These are phyloP conservation scores for Cornus florida DNA, from an alignment of 148 eudicot species.

Conservation along the genomic window DNA sequence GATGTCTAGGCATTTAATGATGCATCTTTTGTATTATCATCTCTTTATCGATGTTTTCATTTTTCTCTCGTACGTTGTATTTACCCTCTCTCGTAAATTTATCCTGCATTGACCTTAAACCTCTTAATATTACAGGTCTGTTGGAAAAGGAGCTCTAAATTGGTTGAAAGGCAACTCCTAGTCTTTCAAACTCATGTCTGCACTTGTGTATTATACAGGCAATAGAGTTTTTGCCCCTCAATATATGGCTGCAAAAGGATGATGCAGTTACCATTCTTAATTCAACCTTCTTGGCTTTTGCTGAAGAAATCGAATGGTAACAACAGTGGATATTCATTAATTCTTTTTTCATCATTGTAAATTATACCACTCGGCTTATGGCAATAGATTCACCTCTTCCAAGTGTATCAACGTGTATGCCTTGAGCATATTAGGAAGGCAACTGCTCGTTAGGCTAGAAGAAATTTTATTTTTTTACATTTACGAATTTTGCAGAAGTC, in stretches of 20 bases:
- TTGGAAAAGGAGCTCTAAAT: constrained; percentile 75
- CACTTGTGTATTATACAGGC: not conserved
- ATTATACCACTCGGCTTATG: not conserved
- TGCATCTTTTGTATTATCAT: constrained; percentile 30
- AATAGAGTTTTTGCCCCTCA: constrained; percentile 12
- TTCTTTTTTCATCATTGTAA: not conserved
- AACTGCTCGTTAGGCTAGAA: not conserved
- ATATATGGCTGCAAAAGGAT: not conserved
- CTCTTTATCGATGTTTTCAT: not conserved
- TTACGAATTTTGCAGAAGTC: constrained; percentile 1
- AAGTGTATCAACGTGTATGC: constrained; percentile 9
- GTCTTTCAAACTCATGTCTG: constrained; percentile 2
- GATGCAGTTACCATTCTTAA: not conserved
- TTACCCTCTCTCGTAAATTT: not conserved
- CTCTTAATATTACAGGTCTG: constrained; percentile 55
- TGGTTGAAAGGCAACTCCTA: constrained; percentile 84
- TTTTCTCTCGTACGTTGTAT: not conserved
- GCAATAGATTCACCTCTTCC: not conserved
- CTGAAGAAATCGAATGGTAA: not conserved
- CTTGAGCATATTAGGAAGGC: not conserved
- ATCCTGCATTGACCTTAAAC: not conserved
- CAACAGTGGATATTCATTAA: constrained; percentile 9
- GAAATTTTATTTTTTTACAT: not conserved
- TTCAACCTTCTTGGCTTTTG: not conserved
- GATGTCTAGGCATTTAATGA: not conserved